phyloP scores from a whole-genome alignment of 495 filamentous ascomycete genomes.

The Lepraria neglecta region DNA sequence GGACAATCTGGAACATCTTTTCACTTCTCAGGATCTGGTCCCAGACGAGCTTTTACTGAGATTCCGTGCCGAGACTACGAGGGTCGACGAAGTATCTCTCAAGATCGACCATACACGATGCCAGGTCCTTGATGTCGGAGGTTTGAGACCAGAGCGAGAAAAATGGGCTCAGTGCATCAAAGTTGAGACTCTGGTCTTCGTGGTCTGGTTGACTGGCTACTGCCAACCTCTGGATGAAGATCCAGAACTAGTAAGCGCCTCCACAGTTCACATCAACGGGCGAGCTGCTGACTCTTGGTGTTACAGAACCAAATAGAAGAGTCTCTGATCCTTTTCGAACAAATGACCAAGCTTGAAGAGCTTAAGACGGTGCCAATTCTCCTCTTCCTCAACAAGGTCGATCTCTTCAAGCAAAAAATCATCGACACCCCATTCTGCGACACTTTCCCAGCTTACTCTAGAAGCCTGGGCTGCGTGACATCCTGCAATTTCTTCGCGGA shows the following conservation, averaged over 20 bases:
- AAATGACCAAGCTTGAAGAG: background rate
- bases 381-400: constrained; percentile 18
- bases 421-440: constrained; percentile 5
- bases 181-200: constrained; percentile 17
- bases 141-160: constrained; percentile 5
- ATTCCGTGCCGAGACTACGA: background rate
- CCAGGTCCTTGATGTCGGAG: constrained; percentile 19
- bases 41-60: constrained; percentile 7
- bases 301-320: constrained; percentile 18
- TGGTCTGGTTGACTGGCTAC: constrained; percentile 19
- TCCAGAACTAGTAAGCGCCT: background rate
- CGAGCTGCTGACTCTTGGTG: background rate
- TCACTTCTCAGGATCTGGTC: background rate
- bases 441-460: constrained; percentile 8
- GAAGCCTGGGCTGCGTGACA: constrained; percentile 3
- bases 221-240: constrained; percentile 18
- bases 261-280: background rate
- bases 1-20: constrained; percentile 4
- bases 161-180: constrained; percentile 14
- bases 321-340: constrained; percentile 10
- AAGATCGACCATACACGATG: background rate
- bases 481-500: constrained; percentile 10
- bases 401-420: constrained; percentile 13
- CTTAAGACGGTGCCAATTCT: constrained; percentile 1
- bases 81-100: background rate